Evolutionary conservation across 352 stramenopile genomes (phyloP), one percentile per base, ranked within the genome.

Genomic region (Pythium aristosporum): DNA sequence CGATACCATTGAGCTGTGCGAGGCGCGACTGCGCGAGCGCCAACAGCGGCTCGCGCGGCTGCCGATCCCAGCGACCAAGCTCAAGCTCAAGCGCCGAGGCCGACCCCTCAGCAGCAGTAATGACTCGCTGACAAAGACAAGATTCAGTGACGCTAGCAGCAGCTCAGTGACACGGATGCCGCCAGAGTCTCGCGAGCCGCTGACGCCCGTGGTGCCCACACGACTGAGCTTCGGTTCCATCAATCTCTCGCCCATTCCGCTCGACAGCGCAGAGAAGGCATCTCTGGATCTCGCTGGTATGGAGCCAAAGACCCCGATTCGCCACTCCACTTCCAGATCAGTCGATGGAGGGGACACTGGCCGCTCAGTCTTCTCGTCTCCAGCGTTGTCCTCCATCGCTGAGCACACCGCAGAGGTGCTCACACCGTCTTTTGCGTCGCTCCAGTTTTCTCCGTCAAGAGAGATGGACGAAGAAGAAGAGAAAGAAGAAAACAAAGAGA

Each of bases 191-290:
- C 53, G 53, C 23, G 56, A 65, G 18, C 63, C 56, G 34, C 44
- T 65, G 8, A 69, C 57, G 46, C 64, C 63, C 1, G 55, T 65
- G n/a, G 57, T 63, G 16, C 41, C 57, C 2, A 71, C 50, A 5
- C 37, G 57, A 11, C 46, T 66, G n/a, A 67, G 65, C 28, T 63
- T 63, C 25, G 65, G 58, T 12, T 58, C 57, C 13, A 84, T 79
- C 39, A 77, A 77, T 5, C 54, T 80, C 10, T 88, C 80, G 52
- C 80, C 80, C 56, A 85, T 89, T 63, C 57, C 71, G 2, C 9
- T 56, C 7, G 53, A 64, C 25, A 60, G 39, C 5, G 51, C 58
- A 39, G 41, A 73, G 23, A 66, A 44, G 18, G 10, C 51, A 7
- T 49, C 20, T 6, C 39, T 59, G 9, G 7, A 46, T 20, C 8